Evolutionary conservation across 177 flowering plant species (phyloP).

Genomic region (Vitis hybrid): DNA sequence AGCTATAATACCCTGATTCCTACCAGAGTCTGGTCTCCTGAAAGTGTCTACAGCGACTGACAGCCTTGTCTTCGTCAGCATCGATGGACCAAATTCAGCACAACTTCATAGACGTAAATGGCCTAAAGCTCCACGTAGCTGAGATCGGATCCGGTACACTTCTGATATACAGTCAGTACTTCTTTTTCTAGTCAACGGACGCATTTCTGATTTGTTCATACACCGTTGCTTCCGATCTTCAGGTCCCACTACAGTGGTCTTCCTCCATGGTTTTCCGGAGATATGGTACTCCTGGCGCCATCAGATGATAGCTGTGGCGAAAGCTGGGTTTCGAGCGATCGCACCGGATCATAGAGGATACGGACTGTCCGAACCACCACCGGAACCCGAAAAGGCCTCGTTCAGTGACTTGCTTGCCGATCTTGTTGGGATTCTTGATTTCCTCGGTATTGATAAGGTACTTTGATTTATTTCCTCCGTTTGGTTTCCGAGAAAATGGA

Average conservation of each 20-base stretch:
- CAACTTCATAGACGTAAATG: slow-evolving; percentile 31
- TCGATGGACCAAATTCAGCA: slow-evolving; percentile 44
- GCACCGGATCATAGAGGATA: slow-evolving; percentile 65
- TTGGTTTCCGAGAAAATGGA: too few species aligned
- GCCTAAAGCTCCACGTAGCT: slow-evolving; percentile 54
- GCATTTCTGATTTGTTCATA: neutral
- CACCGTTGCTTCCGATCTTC: neutral
- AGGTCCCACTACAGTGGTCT: slow-evolving; percentile 39
- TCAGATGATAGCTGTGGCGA: slow-evolving; percentile 55
- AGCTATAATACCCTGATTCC: too few species aligned
- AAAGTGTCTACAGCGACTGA: too few species aligned
- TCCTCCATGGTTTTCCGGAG: slow-evolving; percentile 64
- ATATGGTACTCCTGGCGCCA: slow-evolving; percentile 72
- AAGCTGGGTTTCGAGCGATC: slow-evolving; percentile 52
- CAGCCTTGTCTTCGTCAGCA: too few species aligned
- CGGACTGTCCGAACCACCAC: slow-evolving; percentile 55
- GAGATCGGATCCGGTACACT: slow-evolving; percentile 39
- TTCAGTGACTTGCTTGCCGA: slow-evolving; percentile 35
- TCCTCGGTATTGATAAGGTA: slow-evolving; percentile 26
- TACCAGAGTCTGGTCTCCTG: too few species aligned
- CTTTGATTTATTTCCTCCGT: too few species aligned
- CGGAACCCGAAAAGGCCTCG: slow-evolving; percentile 38
- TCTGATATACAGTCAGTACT: neutral
- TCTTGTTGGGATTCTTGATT: slow-evolving; percentile 36
- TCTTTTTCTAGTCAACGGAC: neutral